Evolutionary conservation across 1,284 basidiomycete species (phyloP).

Genomic region (Volvariella volvacea): DNA sequence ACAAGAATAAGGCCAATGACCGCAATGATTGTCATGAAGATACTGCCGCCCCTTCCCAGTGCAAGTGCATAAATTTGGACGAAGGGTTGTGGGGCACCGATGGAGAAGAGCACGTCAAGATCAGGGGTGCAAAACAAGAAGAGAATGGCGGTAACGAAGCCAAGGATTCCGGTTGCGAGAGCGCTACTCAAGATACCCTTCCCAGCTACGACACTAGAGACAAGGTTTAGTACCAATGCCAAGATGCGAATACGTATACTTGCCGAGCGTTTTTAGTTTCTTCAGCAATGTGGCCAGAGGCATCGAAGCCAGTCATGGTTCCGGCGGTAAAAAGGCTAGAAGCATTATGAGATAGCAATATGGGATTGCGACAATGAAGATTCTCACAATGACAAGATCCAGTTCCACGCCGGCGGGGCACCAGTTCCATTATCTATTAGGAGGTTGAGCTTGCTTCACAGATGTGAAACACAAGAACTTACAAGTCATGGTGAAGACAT

Average conservation of each 20-base stretch:
- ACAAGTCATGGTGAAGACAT: slow-evolving; percentile 81
- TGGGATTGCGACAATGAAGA: slow-evolving; percentile 9
- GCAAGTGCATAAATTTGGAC: slow-evolving; percentile 80
- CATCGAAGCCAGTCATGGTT: slow-evolving; percentile 82
- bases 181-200: slow-evolving; percentile 74
- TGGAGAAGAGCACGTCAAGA: slow-evolving; percentile 62
- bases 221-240: neutral
- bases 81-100: slow-evolving; percentile 81
- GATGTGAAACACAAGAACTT: slow-evolving; percentile 22
- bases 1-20: slow-evolving; percentile 74
- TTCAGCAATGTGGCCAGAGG: slow-evolving; percentile 83
- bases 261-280: slow-evolving; percentile 84
- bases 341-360: neutral
- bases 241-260: slow-evolving; percentile 7
- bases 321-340: slow-evolving; percentile 78
- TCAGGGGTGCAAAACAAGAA: slow-evolving; percentile 84
- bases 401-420: slow-evolving; percentile 80
- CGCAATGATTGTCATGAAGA: slow-evolving; percentile 81
- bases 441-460: neutral
- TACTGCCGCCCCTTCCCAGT: slow-evolving; percentile 66
- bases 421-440: slow-evolving; percentile 77
- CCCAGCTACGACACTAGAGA: slow-evolving; percentile 60
- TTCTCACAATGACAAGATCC: slow-evolving; percentile 72
- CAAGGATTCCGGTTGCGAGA: slow-evolving; percentile 66
- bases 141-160: slow-evolving; percentile 70